Conservation (phyloP, 163 green algal genomes). For the Volvox carteri region DNA sequence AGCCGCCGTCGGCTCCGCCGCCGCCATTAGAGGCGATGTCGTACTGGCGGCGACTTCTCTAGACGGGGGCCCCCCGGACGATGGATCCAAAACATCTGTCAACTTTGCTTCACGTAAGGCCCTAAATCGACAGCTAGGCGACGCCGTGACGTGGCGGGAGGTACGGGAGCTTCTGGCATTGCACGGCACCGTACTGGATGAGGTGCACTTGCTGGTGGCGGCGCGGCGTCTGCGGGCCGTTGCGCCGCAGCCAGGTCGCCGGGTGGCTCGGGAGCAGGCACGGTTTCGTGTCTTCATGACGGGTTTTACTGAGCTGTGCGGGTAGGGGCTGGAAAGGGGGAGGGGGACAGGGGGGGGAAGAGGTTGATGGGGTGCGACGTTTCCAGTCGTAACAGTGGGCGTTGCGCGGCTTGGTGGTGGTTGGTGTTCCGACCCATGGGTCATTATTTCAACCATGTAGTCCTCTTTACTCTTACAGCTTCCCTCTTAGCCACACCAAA, state of each 20-base stretch:
- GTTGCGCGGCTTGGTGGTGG: no score
- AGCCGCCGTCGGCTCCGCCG: no score
- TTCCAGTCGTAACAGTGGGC: no score
- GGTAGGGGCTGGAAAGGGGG: constrained; percentile 1
- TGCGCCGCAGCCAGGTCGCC: not conserved
- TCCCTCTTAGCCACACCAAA: no score
- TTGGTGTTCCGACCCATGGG: no score
- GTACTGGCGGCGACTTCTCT: not conserved
- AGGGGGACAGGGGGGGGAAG: not conserved
- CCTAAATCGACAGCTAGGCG: not conserved
- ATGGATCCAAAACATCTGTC: no score
- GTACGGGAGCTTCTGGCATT: constrained; percentile 28
- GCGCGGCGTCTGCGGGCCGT: constrained; percentile 14
- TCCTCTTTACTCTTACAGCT: no score
- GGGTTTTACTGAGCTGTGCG: constrained; percentile 18
- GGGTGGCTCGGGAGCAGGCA: not conserved
- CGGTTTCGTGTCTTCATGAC: constrained; percentile 24
- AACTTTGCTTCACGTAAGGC: no score
- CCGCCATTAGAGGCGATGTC: not conserved
- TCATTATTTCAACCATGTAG: no score
- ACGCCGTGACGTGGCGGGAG: constrained; percentile 11
- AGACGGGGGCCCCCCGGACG: no score
- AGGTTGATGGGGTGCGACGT: no score
- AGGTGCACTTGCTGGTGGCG: not conserved
- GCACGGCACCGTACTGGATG: not conserved